phyloP scores from a whole-genome alignment of 2,329 filamentous ascomycete species.

The Periconia sp. region DNA sequence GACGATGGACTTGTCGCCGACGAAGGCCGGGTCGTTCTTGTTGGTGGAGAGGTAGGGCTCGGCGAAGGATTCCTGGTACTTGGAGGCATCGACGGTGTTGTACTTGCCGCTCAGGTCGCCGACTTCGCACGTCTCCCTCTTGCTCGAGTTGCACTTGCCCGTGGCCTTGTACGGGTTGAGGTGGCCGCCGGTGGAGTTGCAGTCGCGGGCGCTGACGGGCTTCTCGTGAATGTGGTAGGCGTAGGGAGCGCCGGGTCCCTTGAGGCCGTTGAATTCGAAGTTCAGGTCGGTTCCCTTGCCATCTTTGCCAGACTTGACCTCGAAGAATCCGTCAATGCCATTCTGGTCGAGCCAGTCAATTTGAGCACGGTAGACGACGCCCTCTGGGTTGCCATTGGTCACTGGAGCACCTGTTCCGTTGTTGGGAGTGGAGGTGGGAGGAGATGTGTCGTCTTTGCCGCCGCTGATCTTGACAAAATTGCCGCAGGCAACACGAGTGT shows the following conservation, averaged over 20 bases:
- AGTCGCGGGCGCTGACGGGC: slow-evolving; percentile 47
- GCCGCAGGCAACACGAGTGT: background rate
- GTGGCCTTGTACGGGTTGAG: slow-evolving; percentile 48
- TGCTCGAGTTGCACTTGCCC: slow-evolving; percentile 40
- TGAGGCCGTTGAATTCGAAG: slow-evolving; percentile 45
- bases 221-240: slow-evolving; percentile 51
- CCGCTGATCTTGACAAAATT: background rate
- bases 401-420: slow-evolving; percentile 36
- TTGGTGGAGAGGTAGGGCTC: slow-evolving; percentile 55
- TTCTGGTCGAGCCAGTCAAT: slow-evolving; percentile 30
- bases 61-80: slow-evolving; percentile 39
- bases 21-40: slow-evolving; percentile 46
- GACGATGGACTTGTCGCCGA: slow-evolving; percentile 58
- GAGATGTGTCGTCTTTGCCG: slow-evolving; percentile 25
- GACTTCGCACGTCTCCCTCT: slow-evolving; percentile 45
- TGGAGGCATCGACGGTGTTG: slow-evolving; percentile 35
- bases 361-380: slow-evolving; percentile 42
- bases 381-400: slow-evolving; percentile 41
- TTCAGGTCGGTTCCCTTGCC: slow-evolving; percentile 46
- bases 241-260: slow-evolving; percentile 48
- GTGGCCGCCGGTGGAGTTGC: slow-evolving; percentile 45
- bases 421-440: slow-evolving; percentile 31
- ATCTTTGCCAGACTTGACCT: slow-evolving; percentile 32
- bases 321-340: slow-evolving; percentile 40
- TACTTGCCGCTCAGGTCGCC: slow-evolving; percentile 52